Base-by-base conservation (phyloP, 2,329 filamentous ascomycete genomes). In the Trichothecium roseum region DNA sequence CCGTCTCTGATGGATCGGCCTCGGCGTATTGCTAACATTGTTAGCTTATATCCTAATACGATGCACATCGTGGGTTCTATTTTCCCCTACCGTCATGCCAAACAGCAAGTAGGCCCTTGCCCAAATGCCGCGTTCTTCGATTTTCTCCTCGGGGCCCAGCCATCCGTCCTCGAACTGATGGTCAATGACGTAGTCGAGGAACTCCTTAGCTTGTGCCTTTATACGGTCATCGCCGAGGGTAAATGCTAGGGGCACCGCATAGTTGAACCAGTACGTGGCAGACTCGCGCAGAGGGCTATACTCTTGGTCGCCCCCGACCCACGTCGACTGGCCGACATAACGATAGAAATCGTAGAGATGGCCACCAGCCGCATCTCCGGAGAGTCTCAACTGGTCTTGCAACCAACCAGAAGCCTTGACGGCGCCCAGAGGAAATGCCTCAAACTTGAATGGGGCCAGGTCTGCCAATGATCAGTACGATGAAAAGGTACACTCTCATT, bases 241-340 rank as follows among this genome's bases (percentile, higher is more conserved):
- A 43, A 68, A 77, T 1, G 73, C 70, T 34, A 77, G 52, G 2
- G 72, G 71, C 1, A 77, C 71, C 2, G 76, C 53, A 3, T 65
- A 67, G 44, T 77, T 77, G 50, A 74, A 69, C 69, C 72, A 78
- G 49, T 77, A 78, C 0, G 73, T 69, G 15, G 69, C 57, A 1
- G 62, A 69, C 53, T 77, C 73, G 43, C 74, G 66, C 7, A 77
- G 50, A n/a, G 53, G 55, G 37, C 64, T 71, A 49, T 77, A 77
- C 43, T 76, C 71, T 14, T 55, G 45, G 3, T 66, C 64, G 2
- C 69, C 69, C 29, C 42, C 41, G 1, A 59, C 45, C 71, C 71
- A 78, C 10, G 59, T 56, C 4, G 62, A 68, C 34, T 70, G 45
- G 5, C 57, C 57, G 24, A 77, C 68, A 41, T 62, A 69, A 22